Base-by-base conservation (phyloP, 2,329 filamentous ascomycete species). In the Xylariaceae sp. region DNA sequence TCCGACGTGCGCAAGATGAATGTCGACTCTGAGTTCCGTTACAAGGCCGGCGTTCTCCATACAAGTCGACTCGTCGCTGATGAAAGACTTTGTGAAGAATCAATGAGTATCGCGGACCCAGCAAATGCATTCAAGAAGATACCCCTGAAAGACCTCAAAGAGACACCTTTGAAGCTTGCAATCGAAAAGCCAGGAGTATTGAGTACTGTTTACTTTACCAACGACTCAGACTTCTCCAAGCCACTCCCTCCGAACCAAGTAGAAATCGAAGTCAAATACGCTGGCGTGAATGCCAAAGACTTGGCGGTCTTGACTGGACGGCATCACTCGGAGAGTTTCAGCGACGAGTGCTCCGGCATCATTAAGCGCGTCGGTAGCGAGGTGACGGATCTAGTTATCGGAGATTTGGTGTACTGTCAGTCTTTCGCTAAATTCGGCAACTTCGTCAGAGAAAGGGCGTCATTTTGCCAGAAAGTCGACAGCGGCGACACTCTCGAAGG, bases 231-330 rank as follows among this genome's bases (percentile, higher is more conserved):
- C 2, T 48, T 48, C 9, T 27, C n/a, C 2, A 43, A 33, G 14
- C 31, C 31, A 1, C 40, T 52, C 1, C 11, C 19, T 17, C 3
- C 22, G 10, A 45, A 49, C 18, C 6, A 30, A 32, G 43, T 52
- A 5, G 44, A 54, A 30, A 46, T 54, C 30, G 32, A 54, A 17
- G 42, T 46, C 12, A 38, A 40, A 5, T 27, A 32, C 11, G 35
- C 36, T 12, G 47, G 47, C 11, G 14, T 51, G 2, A 54, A 48
- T 35, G 18, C n/a, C 10, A 49, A 53, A 32, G 50, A 53, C 6
- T 17, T 53, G 5, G 46, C 40, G 2, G 44, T 49, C 4, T 9
- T 30, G 1, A 42, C 47, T 4, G 50, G 43, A 2, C 39, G 43
- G 2, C 30, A 35, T 18, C 38, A 45, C 35, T 43, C 43, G 2